A percentile compares a stretch with the other conserved stretches of the same genome.
phyloP scores from a whole-genome alignment of 2,329 filamentous ascomycete species.

The Cercospora janseana region DNA sequence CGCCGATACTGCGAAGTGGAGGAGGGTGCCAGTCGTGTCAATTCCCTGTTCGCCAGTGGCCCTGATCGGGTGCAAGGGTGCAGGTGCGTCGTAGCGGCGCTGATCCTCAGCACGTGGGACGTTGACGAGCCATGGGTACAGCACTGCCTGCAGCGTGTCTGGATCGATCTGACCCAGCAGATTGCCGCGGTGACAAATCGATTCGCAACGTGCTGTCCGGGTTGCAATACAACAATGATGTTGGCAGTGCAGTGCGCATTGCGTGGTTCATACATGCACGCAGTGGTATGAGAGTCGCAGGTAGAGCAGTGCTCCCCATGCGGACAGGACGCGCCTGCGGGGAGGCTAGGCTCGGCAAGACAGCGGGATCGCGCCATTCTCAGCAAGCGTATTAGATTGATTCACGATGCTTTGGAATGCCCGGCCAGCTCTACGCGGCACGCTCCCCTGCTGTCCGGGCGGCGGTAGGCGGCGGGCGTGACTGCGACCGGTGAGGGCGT shows the following conservation, averaged over 20 bases:
- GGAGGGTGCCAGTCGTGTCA: conserved; percentile 18
- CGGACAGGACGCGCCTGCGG: background rate
- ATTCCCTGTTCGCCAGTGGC: conserved; percentile 14
- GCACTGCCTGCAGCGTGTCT: background rate
- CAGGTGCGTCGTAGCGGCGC: conserved; percentile 9
- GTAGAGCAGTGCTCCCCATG: too few relatives aligned
- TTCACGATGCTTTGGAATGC: background rate
- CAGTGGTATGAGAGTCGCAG: too few relatives aligned
- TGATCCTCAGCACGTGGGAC: conserved; percentile 11
- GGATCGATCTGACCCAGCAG: background rate
- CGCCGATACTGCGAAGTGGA: conserved; percentile 11
- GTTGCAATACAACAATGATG: too few relatives aligned
- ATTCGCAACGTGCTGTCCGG: too few relatives aligned
- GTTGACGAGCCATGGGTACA: background rate
- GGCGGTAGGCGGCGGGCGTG: background rate
- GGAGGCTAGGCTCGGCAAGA: conserved; percentile 5
- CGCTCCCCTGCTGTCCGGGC: too few relatives aligned
- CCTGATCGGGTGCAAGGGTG: conserved; percentile 10
- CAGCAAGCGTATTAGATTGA: conserved; percentile 1
- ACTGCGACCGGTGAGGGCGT: background rate
- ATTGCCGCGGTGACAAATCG: too few relatives aligned
- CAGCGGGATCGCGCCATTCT: conserved; percentile 12
- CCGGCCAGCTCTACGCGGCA: too few relatives aligned
- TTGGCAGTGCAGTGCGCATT: too few relatives aligned
- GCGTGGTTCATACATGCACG: too few relatives aligned